Evolutionary conservation across 768 basidiomycete species (phyloP), one percentile per base, ranked within the genome.

Genomic region (Boletellus emodensis): DNA sequence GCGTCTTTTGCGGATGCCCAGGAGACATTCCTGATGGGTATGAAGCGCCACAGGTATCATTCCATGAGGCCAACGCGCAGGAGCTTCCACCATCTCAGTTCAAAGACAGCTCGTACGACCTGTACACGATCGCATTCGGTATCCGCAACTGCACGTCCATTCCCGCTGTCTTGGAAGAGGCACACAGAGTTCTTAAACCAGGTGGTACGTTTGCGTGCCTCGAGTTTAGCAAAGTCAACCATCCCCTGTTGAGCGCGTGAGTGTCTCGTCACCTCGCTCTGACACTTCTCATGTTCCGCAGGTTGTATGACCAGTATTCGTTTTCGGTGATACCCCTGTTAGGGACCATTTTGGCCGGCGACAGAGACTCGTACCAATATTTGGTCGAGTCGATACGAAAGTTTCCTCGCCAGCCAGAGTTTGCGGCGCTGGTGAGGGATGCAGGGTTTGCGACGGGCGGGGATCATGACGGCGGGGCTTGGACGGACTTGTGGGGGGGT

Each of bases 91-190:
- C 70, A 35, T 73, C 79, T 6, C 74, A 80, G 48, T 94, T 99
- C 66, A 73, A 79, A 6, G 82, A 87, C 60, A 83, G 91, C 67
- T 81, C 90, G 15, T 92, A 94, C 56, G 94, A 99, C 71, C 74
- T 97, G 15, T 99, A 99, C 73, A 99, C 96, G 24, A 97, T 99
- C 66, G 93, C 96, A 0, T 99, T 99, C 60, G 95, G 96, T 22
- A 98, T 98, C 59, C 81, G 96, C 35, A 99, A 99, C 65, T 94
- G 92, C 73, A 99, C 96, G 15, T 90, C 90, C 42, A 82, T 97
- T 51, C 87, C 89, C 1, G 84, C 82, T 20, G 96, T 93, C 14
- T 74, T 99, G 40, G 77, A 77, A 51, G 93, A 97, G 66, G 96
- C 96, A 2, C 73, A 95, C 68, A 82, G 96, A 20, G 94, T 98